Base-by-base conservation (phyloP, 2,329 filamentous ascomycete species). In the Neofusicoccum sp. region DNA sequence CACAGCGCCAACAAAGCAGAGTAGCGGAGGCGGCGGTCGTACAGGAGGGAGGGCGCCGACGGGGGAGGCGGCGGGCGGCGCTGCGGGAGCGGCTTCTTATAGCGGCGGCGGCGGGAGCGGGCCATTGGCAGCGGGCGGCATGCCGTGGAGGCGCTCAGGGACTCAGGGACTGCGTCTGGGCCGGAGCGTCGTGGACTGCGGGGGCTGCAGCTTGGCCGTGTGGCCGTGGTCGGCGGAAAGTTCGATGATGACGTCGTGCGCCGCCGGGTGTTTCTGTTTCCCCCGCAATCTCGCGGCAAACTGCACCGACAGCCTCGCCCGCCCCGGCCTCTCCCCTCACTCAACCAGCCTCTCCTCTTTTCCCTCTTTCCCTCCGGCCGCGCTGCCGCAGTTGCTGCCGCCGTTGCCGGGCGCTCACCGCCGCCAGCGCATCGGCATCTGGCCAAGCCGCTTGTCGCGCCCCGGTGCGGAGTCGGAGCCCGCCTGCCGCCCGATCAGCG, bases 61-160 rank as follows among this genome's bases (percentile, higher is more conserved):
- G 36, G 36, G 36, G 51, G 9, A 33, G 28, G 8, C 6, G 16
- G 34, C 24, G 36, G n/a, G 6, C 26, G 4, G 14, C n/a, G 51
- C 51, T 30, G 14, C 26, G 51, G 36, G 3, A 11, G 26, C 51
- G 36, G n/a, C 36, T 51, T 48, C 57, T 60, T 60, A 60, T 60
- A 60, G 44, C 54, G 41, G 30, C 3, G 16, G 14, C 20, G 8
- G 9, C 16, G 41, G 11, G 41, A 20, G 41, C 24, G 20, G 31
- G 41, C 16, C 56, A 58, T 58, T 24, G 14, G 56, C n/a, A 31
- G 20, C 48, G 9, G 7, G 4, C 4, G 34, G 28, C 34, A 53
- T 40, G 49, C 24, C 49, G 4, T 41, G 49, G 14, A 38, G 20
- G 7, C 12, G 7, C 33, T 6, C n/a, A 16, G 33, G 48, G 20